These are phyloP conservation scores for Pseudogymnoascus sp. DNA, from an alignment of 2,329 filamentous ascomycete species.

Conservation along the genomic window DNA sequence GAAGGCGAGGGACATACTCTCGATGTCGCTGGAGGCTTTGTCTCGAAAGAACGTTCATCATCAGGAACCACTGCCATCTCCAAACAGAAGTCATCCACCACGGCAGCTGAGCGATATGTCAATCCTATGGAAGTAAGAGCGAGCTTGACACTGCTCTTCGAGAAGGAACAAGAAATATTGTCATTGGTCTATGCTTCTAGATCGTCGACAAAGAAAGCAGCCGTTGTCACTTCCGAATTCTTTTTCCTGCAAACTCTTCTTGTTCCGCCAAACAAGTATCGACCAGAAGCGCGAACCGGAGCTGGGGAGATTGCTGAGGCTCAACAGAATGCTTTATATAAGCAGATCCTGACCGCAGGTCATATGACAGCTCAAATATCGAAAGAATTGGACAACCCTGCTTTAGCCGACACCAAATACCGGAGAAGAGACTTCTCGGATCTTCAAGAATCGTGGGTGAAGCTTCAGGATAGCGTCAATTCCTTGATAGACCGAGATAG, in stretches of 20 bases:
- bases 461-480: constrained; percentile 84
- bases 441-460: constrained; percentile 73
- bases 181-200: constrained; percentile 78
- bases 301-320: constrained; percentile 78
- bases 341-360: constrained; percentile 70
- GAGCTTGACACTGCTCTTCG: constrained; percentile 70
- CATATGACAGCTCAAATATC: constrained; percentile 68
- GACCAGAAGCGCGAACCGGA: constrained; percentile 78
- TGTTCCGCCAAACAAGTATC: constrained; percentile 86
- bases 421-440: constrained; percentile 61
- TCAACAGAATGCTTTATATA: constrained; percentile 82
- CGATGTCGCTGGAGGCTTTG: constrained; percentile 49
- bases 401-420: constrained; percentile 27
- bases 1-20: constrained; percentile 40
- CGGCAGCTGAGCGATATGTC: constrained; percentile 61
- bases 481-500: constrained; percentile 85
- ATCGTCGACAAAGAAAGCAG: constrained; percentile 44
- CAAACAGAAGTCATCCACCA: constrained; percentile 34
- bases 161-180: constrained; percentile 78
- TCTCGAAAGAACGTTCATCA: constrained; percentile 32
- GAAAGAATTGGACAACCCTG: constrained; percentile 48
- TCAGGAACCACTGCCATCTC: constrained; percentile 29
- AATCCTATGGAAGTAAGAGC: constrained; percentile 78
- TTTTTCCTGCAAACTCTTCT: constrained; percentile 86
- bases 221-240: constrained; percentile 69